A percentile compares a stretch with the other conserved stretches of the same genome.
Conservation (phyloP, 805 yeast species). For the Vanderwaltozyma tropicalis region DNA sequence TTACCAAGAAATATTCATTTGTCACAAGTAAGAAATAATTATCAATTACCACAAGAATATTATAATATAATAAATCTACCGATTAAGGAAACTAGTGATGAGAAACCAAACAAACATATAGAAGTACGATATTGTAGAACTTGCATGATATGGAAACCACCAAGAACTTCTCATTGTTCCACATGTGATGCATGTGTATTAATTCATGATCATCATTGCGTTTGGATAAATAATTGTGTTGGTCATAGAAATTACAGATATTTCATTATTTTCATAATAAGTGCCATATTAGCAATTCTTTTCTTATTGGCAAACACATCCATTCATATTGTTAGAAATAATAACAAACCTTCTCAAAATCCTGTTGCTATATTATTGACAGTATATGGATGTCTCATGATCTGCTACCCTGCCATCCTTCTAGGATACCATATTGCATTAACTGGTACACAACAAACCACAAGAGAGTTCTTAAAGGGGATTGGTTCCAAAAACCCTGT, state of each 20-base stretch:
- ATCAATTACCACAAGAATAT: slow-evolving; percentile 47
- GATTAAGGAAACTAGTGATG: slow-evolving; percentile 17
- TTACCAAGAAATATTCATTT: slow-evolving; percentile 59
- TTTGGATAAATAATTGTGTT: slow-evolving; percentile 63
- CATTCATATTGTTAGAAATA: slow-evolving; percentile 13
- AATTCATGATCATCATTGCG: slow-evolving; percentile 61
- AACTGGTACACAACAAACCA: slow-evolving; percentile 50
- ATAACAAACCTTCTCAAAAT: slow-evolving; percentile 6
- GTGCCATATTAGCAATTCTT: slow-evolving; percentile 25
- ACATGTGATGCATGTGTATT: slow-evolving; percentile 55
- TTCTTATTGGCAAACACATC: slow-evolving; percentile 18
- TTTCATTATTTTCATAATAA: slow-evolving; percentile 43
- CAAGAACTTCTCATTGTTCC: slow-evolving; percentile 66
- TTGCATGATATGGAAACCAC: slow-evolving; percentile 68
- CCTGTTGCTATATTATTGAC: slow-evolving; percentile 44
- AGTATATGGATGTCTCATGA: slow-evolving; percentile 35
- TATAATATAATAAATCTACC: slow-evolving; percentile 42
- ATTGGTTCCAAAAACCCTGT: slow-evolving; percentile 30
- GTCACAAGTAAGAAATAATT: slow-evolving; percentile 29
- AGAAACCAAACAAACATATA: slow-evolving; percentile 2
- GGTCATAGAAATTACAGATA: slow-evolving; percentile 63
- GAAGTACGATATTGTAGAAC: slow-evolving; percentile 48
- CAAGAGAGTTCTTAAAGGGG: slow-evolving; percentile 57
- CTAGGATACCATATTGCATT: slow-evolving; percentile 45
- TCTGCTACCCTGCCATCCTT: slow-evolving; percentile 48